Evolutionary conservation across 208 protist species (phyloP).

Genomic region (Acanthamoeba castellanii): DNA sequence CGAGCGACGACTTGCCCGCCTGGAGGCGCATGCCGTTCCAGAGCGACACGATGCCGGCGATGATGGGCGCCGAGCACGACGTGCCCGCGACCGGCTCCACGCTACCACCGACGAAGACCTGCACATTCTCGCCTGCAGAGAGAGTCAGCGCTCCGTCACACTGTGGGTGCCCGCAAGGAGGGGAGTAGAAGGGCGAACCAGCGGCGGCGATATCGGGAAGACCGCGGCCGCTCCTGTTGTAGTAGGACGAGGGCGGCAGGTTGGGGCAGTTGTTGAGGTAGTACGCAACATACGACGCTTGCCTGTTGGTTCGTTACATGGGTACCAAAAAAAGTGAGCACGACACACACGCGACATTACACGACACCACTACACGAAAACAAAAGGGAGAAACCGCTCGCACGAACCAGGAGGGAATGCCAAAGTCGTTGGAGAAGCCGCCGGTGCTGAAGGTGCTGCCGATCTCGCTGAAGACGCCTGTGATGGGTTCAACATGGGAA

Average conservation of each 20-base stretch:
- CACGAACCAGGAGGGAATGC: slow-evolving; percentile 52
- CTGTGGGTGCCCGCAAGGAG: neutral
- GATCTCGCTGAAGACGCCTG: slow-evolving; percentile 29
- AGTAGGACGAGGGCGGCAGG: slow-evolving; percentile 57
- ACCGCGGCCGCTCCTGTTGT: slow-evolving; percentile 39
- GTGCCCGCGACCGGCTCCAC: slow-evolving; percentile 57
- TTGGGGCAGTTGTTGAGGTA: slow-evolving; percentile 75
- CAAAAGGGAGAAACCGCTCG: no score
- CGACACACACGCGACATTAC: no score
- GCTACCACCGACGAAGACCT: slow-evolving; percentile 4
- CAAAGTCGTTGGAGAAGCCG: slow-evolving; percentile 71
- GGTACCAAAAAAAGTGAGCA: neutral
- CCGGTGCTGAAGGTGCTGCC: slow-evolving; percentile 65
- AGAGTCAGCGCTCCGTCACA: neutral
- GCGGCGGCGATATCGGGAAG: slow-evolving; percentile 69
- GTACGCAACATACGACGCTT: slow-evolving; percentile 54
- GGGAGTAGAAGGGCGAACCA: neutral
- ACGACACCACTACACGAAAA: no score
- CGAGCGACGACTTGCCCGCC: slow-evolving; percentile 80
- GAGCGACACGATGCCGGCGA: slow-evolving; percentile 55
- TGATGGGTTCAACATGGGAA: neutral
- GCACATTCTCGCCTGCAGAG: slow-evolving; percentile 44
- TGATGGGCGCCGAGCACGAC: slow-evolving; percentile 65
- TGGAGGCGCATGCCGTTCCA: slow-evolving; percentile 58
- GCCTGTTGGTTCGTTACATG: neutral